Evolutionary conservation across 2,329 filamentous ascomycete species (phyloP), one percentile per base, ranked within the genome.

Genomic region (Rosellinia necatrix): DNA sequence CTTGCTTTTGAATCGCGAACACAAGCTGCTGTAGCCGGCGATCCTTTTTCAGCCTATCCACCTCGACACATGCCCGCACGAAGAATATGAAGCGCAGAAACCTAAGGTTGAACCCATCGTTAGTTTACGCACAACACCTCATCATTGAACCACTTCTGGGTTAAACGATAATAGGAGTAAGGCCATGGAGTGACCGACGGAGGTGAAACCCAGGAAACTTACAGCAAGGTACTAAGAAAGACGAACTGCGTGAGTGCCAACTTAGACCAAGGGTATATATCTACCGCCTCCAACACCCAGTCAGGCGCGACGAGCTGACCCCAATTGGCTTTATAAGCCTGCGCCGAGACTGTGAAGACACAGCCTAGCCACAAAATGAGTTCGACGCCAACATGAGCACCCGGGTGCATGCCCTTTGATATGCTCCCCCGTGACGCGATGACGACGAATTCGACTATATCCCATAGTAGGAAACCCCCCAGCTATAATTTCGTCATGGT

Each of bases 341-440:
- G 53, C 3, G 44, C 3, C 3, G n/a, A 8, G 25, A 60, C n/a
- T 1, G 61, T 58, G 19, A 44, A 21, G n/a, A 52, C 25, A 9
- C 30, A 15, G 10, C 13, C 44, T 4, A 66, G 35, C 32, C 53
- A 63, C 8, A 70, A 40, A 1, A 65, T 29, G 12, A 70, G 58
- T 35, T 71, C 67, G 10, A 66, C 37, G 47, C 61, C 65, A 34
- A 70, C 66, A 15, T 68, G 68, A 4, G 63, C 66, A 13, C 64
- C 67, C 9, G 68, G 57, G 9, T 62, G 56, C 44, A 71, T 57
- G 51, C 67, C 68, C 34, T 59, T 59, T 1, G 46, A 46, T 2
- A 35, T 37, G 25, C 62, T 63, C 19, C 58, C 58, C 5, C 65
- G 66, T 13, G 55, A 55, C 30, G 62, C 60, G 4, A 68, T 58